phyloP scores from a whole-genome alignment of 1,284 basidiomycete genomes.

The Ceratorhiza oryzae-sativae region DNA sequence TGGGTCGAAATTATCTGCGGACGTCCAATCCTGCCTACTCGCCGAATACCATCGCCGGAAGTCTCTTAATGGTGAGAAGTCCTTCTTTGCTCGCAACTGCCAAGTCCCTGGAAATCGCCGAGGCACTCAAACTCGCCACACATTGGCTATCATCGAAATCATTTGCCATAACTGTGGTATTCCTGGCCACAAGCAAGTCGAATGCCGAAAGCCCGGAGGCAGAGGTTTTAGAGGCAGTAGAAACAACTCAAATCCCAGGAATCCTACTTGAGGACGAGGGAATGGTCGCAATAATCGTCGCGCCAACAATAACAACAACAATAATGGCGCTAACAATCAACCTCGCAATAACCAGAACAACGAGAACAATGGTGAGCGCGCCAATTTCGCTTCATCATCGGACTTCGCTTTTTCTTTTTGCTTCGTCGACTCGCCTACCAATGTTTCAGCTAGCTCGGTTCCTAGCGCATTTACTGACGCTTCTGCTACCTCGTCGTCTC shows the following conservation, averaged over 20 bases:
- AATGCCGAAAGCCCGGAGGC: not conserved
- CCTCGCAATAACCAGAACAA: not conserved
- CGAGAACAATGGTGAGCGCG: not conserved
- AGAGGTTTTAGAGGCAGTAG: not conserved
- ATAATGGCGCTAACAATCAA: not conserved
- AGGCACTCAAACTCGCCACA: no score
- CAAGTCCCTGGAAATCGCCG: not conserved
- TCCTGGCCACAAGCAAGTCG: not conserved
- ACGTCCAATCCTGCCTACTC: constrained; percentile 1
- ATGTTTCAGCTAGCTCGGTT: no score
- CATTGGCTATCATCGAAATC: no score
- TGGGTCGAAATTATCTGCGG: not conserved
- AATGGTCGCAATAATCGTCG: not conserved
- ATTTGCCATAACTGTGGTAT: constrained; percentile 8
- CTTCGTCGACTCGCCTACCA: not conserved
- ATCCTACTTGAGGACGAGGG: not conserved
- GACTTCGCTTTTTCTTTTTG: constrained; percentile 1
- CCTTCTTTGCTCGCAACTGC: not conserved
- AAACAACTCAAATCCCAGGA: not conserved
- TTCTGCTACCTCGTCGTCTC: not conserved
- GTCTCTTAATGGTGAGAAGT: not conserved
- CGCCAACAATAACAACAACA: not conserved
- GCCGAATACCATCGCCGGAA: constrained; percentile 9
- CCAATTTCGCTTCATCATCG: not conserved
- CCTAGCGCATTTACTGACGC: not conserved